Conservation (phyloP, 306 rosid genomes). For the Quercus bicolor region DNA sequence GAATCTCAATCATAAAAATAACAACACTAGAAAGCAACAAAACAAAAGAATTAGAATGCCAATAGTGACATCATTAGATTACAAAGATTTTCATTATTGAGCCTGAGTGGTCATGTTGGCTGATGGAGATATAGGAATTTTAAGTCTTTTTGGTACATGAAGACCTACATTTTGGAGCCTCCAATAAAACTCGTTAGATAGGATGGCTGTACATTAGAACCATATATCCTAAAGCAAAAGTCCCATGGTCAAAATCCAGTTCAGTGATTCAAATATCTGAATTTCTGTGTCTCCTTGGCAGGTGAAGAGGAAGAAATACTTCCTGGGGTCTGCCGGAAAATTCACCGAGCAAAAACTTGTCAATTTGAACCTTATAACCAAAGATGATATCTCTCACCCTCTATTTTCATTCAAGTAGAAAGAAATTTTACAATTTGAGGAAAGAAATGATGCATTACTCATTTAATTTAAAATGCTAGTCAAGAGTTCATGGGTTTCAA, state of each 20-base stretch:
- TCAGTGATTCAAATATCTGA: neutral
- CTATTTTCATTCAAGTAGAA: no score
- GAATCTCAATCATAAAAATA: neutral
- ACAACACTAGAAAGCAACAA: neutral
- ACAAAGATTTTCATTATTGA: neutral
- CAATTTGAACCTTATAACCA: neutral
- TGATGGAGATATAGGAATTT: neutral
- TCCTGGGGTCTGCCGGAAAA: neutral
- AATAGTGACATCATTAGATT: neutral
- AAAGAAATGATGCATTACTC: neutral
- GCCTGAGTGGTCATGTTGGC: neutral
- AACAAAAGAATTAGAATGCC: neutral
- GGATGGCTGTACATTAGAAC: no score
- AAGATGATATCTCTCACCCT: neutral
- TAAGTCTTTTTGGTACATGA: no score
- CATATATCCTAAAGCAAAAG: neutral
- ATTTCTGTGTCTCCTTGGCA: neutral
- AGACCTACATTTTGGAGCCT: no score
- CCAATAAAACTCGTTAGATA: no score
- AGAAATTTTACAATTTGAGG: no score
- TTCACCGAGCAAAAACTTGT: neutral
- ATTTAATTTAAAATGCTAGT: neutral
- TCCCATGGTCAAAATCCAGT: neutral
- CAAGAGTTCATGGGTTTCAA: neutral
- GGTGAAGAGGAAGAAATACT: neutral